phyloP scores from a whole-genome alignment of 2,329 filamentous ascomycete genomes.

The Phaeophleospora eucalypticola region DNA sequence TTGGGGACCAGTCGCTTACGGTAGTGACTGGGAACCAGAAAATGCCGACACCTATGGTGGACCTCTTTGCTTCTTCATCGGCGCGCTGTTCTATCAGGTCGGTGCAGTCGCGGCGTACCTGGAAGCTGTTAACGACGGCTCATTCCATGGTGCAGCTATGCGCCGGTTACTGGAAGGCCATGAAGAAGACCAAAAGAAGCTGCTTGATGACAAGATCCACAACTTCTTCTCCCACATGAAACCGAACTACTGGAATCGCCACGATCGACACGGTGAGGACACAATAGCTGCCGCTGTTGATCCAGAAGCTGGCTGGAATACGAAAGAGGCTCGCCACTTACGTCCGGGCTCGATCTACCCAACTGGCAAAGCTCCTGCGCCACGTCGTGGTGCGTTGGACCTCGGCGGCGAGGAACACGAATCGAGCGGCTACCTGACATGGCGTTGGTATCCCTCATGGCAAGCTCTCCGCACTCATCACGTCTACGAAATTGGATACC shows the following conservation, averaged over 20 bases:
- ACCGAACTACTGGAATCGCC: background rate
- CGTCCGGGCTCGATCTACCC: conserved; percentile 19
- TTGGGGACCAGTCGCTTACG: conserved; percentile 22
- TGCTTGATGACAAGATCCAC: conserved; percentile 28
- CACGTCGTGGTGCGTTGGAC: conserved; percentile 17
- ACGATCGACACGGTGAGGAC: conserved; percentile 7
- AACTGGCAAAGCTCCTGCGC: conserved; percentile 11
- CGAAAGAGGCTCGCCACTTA: conserved; percentile 13
- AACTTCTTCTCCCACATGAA: conserved; percentile 13
- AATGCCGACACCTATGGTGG: conserved; percentile 21
- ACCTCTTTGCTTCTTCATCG: conserved; percentile 26
- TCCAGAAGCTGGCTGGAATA: conserved; percentile 19
- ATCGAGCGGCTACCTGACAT: conserved; percentile 8
- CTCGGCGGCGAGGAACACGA: conserved; percentile 13
- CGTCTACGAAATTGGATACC: conserved; percentile 29
- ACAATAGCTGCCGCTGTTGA: conserved; percentile 7
- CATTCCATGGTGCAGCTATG: conserved; percentile 28
- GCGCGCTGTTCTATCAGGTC: conserved; percentile 27
- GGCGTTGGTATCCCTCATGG: conserved; percentile 22
- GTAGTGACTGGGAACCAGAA: conserved; percentile 11
- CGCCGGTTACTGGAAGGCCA: conserved; percentile 24
- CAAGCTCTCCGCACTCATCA: conserved; percentile 25
- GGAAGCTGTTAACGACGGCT: conserved; percentile 31
- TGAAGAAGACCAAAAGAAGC: conserved; percentile 23
- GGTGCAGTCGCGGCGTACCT: conserved; percentile 28